Base-by-base conservation (phyloP, 2,329 filamentous ascomycete genomes). In the Fusarium sp. region DNA sequence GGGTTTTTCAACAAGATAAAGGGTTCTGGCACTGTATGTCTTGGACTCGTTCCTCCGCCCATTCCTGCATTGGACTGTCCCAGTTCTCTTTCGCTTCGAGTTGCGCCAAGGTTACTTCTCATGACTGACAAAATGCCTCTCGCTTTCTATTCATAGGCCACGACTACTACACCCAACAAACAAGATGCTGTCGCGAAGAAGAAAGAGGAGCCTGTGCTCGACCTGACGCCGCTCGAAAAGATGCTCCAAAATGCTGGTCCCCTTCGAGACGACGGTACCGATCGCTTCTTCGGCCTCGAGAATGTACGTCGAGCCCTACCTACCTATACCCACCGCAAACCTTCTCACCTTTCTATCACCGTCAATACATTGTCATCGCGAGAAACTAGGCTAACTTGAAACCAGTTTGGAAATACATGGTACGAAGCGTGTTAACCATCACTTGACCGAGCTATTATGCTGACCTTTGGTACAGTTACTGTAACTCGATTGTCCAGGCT, bases 231-330 rank as follows among this genome's bases (percentile, higher is more conserved):
- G 5, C 72, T 90, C 58, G 86, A 90, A 73, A 90, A 93, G 83
- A 91, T 96, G 85, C 85, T 99, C 31, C 87, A 89, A 72, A 91
- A 93, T 79, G 89, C 92, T 60, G 94, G 94, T 5, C 89, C 94
- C 4, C 82, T 96, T 70, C 89, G 93, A 74, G 84, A 87, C 71
- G 94, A 98, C 80, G 96, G 96, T 53, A 97, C 92, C 77, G 96
- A 98, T 82, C 97, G 97, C 82, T 99, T 97, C 83, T 98, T 96
- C 81, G 96, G 96, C 17, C 91, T 98, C 78, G 96, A 99, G 81
- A 99, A 99, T 82, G 95, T 98, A 85, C 81, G 92, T 84, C 50
- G 67, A 63, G 55, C 31, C 41, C 42, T 42, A 20, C 18, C 58
- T 35, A 43, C 21, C 58, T 35, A 43, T 20, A 56, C 36, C 49